These are phyloP conservation scores for Starmerella etchellsii DNA, from an alignment of 805 yeast genomes.

Conservation along the genomic window DNA sequence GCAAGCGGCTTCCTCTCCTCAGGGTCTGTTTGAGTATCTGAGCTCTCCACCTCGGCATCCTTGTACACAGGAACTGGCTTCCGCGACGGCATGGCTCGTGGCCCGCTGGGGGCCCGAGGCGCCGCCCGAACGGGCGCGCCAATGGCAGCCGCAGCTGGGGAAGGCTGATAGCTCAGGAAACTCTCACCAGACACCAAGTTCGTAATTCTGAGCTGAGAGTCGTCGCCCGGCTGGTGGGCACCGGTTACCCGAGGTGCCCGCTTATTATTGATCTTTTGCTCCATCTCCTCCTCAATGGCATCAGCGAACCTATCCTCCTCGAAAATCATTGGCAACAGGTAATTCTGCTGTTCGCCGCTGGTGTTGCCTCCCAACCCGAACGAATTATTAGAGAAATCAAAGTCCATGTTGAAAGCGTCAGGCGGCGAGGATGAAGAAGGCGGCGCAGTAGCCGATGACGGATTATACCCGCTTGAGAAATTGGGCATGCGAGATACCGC, in stretches of 20 bases:
- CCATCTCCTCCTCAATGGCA: conserved; percentile 29
- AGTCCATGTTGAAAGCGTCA: background rate
- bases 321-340: conserved; percentile 30
- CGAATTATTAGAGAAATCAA: conserved; percentile 2
- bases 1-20: conserved; percentile 9
- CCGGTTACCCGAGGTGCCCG: background rate
- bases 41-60: background rate
- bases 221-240: conserved; percentile 5
- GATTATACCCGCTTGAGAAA: too few species aligned
- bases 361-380: background rate
- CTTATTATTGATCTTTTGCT: conserved; percentile 21
- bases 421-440: too few species aligned
- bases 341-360: conserved; percentile 8
- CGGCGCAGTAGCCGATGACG: too few species aligned
- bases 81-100: conserved; percentile 12
- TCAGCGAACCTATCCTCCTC: conserved; percentile 31
- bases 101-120: conserved; percentile 16
- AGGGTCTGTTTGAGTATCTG: background rate
- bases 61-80: conserved; percentile 16
- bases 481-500: too few species aligned
- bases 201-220: conserved; percentile 14
- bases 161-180: conserved; percentile 18
- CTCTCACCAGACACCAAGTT: conserved; percentile 18
- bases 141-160: conserved; percentile 19
- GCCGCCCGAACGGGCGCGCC: conserved; percentile 18